Evolutionary conservation across 257 asterid genomes (phyloP).

Genomic region (Cordia subcordata): DNA sequence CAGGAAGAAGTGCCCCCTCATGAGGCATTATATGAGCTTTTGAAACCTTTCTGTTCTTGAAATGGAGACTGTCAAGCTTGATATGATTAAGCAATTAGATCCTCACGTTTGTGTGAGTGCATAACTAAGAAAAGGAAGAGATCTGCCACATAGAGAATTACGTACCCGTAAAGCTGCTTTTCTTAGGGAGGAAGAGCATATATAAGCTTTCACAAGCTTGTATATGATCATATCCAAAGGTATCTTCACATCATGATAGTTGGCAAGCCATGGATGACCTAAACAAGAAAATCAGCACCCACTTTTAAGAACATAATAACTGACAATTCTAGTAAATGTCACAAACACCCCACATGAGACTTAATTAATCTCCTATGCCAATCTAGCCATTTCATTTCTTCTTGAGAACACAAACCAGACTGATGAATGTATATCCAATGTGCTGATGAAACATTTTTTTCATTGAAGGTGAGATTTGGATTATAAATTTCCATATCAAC

Average conservation of each 20-base stretch:
- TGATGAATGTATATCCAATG: not conserved
- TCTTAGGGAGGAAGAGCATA: constrained; percentile 78
- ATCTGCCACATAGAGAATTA: constrained; percentile 7
- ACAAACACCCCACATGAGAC: not conserved
- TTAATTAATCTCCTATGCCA: not conserved
- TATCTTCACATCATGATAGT: constrained; percentile 69
- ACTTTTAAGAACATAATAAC: constrained; percentile 3
- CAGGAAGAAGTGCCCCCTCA: too few relatives aligned
- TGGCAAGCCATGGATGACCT: constrained; percentile 99
- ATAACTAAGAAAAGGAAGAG: not conserved
- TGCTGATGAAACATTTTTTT: not conserved
- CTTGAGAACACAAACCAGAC: not conserved
- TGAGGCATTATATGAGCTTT: too few relatives aligned
- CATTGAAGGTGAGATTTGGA: not conserved
- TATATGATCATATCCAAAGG: constrained; percentile 82
- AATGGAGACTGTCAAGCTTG: not conserved
- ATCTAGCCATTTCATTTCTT: too few relatives aligned
- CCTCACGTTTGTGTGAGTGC: not conserved
- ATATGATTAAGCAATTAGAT: not conserved
- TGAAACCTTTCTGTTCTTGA: too few relatives aligned
- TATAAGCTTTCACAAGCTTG: constrained; percentile 80
- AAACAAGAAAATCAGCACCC: constrained; percentile 10
- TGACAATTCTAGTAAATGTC: not conserved
- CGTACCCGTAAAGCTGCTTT: constrained; percentile 87
- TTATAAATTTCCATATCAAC: not conserved